Evolutionary conservation across 495 filamentous ascomycete genomes (phyloP).

Genomic region (Aspergillus baeticus): DNA sequence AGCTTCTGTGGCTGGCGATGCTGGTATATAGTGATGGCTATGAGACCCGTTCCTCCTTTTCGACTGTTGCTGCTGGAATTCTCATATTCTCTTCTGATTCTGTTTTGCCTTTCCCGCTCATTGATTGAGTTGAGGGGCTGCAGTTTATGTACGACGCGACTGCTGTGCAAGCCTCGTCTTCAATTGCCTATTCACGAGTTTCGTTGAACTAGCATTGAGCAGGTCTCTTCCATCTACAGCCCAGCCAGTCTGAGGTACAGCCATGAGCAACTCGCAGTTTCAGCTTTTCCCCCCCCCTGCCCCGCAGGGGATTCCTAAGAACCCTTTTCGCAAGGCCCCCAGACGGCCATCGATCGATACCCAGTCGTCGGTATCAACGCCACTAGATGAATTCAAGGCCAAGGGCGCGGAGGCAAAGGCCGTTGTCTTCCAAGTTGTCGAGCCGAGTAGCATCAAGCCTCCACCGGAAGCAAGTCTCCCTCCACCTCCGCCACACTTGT

Average conservation of each 20-base stretch:
- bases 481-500: constrained; percentile 21
- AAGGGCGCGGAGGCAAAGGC: constrained; percentile 35
- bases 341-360: constrained; percentile 27
- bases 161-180: not conserved
- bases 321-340: constrained; percentile 33
- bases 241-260: constrained; percentile 4
- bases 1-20: not conserved
- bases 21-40: constrained; percentile 6
- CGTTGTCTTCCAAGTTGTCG: constrained; percentile 38
- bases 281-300: constrained; percentile 56
- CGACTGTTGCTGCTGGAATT: not conserved
- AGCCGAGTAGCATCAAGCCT: constrained; percentile 32
- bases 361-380: constrained; percentile 33
- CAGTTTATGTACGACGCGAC: not conserved
- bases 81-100: not conserved
- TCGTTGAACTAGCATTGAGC: constrained; percentile 1
- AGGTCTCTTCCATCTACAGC: not conserved
- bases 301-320: constrained; percentile 36
- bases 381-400: constrained; percentile 34
- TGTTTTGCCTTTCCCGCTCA: not conserved
- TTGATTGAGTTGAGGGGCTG: not conserved
- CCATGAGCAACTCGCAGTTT: constrained; percentile 40
- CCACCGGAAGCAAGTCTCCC: constrained; percentile 20
- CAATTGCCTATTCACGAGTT: not conserved
- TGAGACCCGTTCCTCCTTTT: not conserved